These are phyloP conservation scores for Pholiota microspora DNA, from an alignment of 768 basidiomycete species.

Conservation along the genomic window DNA sequence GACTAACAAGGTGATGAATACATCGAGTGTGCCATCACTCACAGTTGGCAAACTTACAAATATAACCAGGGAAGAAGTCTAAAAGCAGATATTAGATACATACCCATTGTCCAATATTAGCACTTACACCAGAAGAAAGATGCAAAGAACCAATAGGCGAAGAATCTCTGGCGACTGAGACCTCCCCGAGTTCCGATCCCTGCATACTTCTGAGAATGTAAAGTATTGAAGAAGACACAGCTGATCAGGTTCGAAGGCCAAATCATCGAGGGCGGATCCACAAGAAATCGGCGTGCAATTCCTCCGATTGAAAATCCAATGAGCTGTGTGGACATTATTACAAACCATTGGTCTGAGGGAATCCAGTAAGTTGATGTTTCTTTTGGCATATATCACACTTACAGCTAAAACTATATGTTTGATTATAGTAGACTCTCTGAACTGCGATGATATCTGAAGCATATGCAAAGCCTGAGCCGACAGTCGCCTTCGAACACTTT, in stretches of 20 bases:
- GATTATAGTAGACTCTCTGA: constrained; percentile 63
- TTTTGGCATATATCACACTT: constrained; percentile 15
- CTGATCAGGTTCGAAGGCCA: constrained; percentile 74
- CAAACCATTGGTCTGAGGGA: constrained; percentile 60
- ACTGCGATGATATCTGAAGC: constrained; percentile 72
- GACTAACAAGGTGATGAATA: constrained; percentile 22
- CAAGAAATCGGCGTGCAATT: constrained; percentile 67
- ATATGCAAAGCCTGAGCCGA: constrained; percentile 61
- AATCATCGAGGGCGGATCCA: constrained; percentile 60
- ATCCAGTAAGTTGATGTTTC: constrained; percentile 2
- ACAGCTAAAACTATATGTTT: constrained; percentile 60
- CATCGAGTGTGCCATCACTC: too few relatives aligned
- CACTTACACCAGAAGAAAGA: constrained; percentile 59
- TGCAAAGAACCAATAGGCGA: constrained; percentile 54
- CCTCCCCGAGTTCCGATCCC: constrained; percentile 60
- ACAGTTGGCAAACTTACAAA: constrained; percentile 28
- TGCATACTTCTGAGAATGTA: constrained; percentile 66
- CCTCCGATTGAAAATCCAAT: constrained; percentile 82
- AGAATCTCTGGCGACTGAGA: constrained; percentile 68
- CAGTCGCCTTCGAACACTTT: constrained; percentile 44
- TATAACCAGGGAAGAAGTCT: constrained; percentile 39
- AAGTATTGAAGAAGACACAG: constrained; percentile 73
- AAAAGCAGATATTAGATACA: constrained; percentile 16
- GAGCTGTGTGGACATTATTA: constrained; percentile 65
- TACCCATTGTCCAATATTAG: too few relatives aligned